These are phyloP conservation scores for Leishmania amazonensis DNA, from an alignment of 208 protist genomes.

Conservation along the genomic window DNA sequence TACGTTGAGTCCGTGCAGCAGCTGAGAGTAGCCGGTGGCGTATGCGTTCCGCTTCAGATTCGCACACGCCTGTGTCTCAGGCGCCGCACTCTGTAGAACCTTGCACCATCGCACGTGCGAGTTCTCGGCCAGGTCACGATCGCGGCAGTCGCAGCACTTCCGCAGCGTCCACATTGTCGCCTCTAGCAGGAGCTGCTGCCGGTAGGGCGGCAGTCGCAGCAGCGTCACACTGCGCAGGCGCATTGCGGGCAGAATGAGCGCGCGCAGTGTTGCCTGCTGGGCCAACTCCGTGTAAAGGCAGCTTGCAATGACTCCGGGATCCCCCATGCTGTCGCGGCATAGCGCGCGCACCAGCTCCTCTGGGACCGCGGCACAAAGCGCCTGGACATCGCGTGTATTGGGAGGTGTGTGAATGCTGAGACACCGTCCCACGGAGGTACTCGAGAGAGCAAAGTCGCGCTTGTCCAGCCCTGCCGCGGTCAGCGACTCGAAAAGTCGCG, in stretches of 20 bases:
- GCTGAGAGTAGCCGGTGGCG: slow-evolving; percentile 3
- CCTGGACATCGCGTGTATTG: slow-evolving; percentile 1
- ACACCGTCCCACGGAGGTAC: background rate
- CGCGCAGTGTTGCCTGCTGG: slow-evolving; percentile 6
- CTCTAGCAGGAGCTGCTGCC: background rate
- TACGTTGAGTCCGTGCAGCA: slow-evolving; percentile 1
- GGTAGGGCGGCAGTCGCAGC: slow-evolving; percentile 3
- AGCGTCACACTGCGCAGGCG: background rate
- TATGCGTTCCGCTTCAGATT: slow-evolving; percentile 4
- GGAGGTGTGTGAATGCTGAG: background rate
- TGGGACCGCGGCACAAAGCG: background rate
- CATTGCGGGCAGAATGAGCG: background rate
- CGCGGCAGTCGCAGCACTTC: slow-evolving; percentile 18
- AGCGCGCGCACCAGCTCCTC: background rate
- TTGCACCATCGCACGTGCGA: slow-evolving; percentile 15
- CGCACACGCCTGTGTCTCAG: background rate
- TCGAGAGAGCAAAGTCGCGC: background rate
- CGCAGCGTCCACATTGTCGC: slow-evolving; percentile 11
- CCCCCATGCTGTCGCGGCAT: background rate
- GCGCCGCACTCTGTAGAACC: background rate
- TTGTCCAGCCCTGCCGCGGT: background rate
- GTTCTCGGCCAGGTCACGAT: slow-evolving; percentile 27
- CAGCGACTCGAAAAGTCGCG: background rate
- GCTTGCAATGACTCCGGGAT: background rate
- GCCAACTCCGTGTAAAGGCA: slow-evolving; percentile 7